Percentiles rank a stretch among this genome's conserved stretches.
phyloP scores from a whole-genome alignment of 2,329 filamentous ascomycete species.

The Furcasterigmium furcatum region DNA sequence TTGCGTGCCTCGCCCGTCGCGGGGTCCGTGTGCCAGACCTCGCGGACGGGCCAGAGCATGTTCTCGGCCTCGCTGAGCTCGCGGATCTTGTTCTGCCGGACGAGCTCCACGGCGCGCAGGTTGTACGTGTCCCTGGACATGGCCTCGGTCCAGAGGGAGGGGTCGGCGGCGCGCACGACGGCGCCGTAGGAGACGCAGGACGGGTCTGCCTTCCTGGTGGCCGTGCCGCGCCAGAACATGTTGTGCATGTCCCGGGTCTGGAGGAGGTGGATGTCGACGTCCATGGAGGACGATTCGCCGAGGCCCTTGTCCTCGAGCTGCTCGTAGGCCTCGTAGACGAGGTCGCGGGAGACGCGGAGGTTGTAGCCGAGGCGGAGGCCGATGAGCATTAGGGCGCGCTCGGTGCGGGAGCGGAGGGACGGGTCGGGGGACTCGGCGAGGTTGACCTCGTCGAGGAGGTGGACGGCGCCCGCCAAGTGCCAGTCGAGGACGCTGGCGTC shows the following conservation, averaged over 20 bases:
- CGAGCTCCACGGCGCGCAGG: slow-evolving; percentile 6
- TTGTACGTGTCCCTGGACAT: background rate
- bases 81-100: slow-evolving; percentile 33
- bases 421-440: slow-evolving; percentile 4
- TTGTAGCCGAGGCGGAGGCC: slow-evolving; percentile 22
- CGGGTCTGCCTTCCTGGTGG: slow-evolving; percentile 7
- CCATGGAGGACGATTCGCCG: background rate
- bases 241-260: slow-evolving; percentile 6
- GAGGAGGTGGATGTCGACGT: slow-evolving; percentile 2
- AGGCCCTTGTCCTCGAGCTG: slow-evolving; percentile 11
- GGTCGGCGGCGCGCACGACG: slow-evolving; percentile 28
- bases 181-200: slow-evolving; percentile 19
- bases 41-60: slow-evolving; percentile 35
- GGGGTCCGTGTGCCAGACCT: slow-evolving; percentile 15
- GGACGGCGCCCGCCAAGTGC: background rate
- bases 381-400: slow-evolving; percentile 7
- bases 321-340: background rate
- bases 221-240: slow-evolving; percentile 15
- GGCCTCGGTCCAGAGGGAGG: slow-evolving; percentile 5
- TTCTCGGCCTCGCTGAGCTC: slow-evolving; percentile 39
- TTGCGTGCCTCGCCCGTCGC: slow-evolving; percentile 12
- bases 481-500: background rate
- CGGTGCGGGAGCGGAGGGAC: background rate
- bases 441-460: slow-evolving; percentile 6
- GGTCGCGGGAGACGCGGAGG: slow-evolving; percentile 4